Evolutionary conservation across 768 basidiomycete genomes (phyloP).

Genomic region (Russula griseocarnosa): DNA sequence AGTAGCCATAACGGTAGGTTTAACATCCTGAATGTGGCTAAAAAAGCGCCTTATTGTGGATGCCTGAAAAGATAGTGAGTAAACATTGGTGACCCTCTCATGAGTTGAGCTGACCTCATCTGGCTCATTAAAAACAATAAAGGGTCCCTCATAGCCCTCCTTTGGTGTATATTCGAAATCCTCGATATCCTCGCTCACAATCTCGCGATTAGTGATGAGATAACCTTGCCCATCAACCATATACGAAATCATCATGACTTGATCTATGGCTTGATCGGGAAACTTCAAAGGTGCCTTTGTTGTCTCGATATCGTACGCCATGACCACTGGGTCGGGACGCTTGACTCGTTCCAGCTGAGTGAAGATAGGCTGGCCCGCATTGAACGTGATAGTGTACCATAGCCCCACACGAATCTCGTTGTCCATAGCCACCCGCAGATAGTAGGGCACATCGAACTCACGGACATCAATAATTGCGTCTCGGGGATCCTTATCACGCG

Average conservation of each 20-base stretch:
- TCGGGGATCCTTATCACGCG: constrained; percentile 71
- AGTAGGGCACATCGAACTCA: constrained; percentile 96
- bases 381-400: constrained; percentile 92
- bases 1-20: constrained; percentile 95
- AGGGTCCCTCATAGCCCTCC: constrained; percentile 95
- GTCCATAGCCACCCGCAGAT: constrained; percentile 98
- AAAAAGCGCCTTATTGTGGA: constrained; percentile 85
- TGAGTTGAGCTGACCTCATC: constrained; percentile 63
- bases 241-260: constrained; percentile 99
- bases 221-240: constrained; percentile 99
- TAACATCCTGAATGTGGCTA: constrained; percentile 86
- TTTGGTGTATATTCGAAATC: constrained; percentile 99
- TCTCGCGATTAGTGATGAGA: constrained; percentile 95
- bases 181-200: constrained; percentile 95
- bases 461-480: constrained; percentile 92
- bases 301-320: constrained; percentile 99
- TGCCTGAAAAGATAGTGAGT: constrained; percentile 45
- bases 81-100: not conserved
- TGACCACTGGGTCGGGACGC: constrained; percentile 97
- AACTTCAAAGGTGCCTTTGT: constrained; percentile 99
- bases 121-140: constrained; percentile 89
- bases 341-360: constrained; percentile 82
- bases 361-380: constrained; percentile 73
- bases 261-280: constrained; percentile 91
- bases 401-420: constrained; percentile 95